phyloP scores from a whole-genome alignment of 495 filamentous ascomycete species.

The Evernia prunastri region DNA sequence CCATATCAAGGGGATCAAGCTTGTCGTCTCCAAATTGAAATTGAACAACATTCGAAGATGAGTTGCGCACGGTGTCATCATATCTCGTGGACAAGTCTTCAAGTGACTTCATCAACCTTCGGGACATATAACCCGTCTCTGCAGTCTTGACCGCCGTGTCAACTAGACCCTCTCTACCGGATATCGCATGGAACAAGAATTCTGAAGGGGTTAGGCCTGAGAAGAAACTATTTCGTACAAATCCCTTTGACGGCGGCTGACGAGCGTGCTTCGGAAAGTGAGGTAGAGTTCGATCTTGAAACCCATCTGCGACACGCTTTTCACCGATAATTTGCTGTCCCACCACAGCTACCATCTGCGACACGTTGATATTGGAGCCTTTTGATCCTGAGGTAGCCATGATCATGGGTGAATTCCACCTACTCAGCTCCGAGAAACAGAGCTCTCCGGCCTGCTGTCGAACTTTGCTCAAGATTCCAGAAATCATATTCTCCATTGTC shows the following conservation, averaged over 20 bases:
- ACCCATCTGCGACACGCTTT: constrained; percentile 89
- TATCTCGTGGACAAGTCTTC: constrained; percentile 91
- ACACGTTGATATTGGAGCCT: constrained; percentile 93
- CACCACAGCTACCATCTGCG: constrained; percentile 96
- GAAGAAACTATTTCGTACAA: constrained; percentile 96
- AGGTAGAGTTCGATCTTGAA: constrained; percentile 88
- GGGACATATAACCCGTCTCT: constrained; percentile 98
- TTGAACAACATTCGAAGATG: constrained; percentile 76
- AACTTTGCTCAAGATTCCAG: constrained; percentile 84
- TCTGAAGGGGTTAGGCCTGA: constrained; percentile 83
- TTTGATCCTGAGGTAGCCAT: constrained; percentile 98
- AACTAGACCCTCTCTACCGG: constrained; percentile 94
- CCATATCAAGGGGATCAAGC: constrained; percentile 95
- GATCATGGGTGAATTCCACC: constrained; percentile 86
- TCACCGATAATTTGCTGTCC: constrained; percentile 96
- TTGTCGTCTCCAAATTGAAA: constrained; percentile 96
- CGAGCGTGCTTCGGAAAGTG: constrained; percentile 93
- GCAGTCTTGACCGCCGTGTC: constrained; percentile 99
- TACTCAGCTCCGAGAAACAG: constrained; percentile 83
- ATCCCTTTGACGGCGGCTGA: constrained; percentile 88
- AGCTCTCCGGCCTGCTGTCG: constrained; percentile 84
- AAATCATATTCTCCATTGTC: constrained; percentile 85
- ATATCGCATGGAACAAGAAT: constrained; percentile 98
- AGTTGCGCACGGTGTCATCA: constrained; percentile 90
- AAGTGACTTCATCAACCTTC: constrained; percentile 93